Conservation (phyloP, 495 filamentous ascomycete species). For the Aspergillus sparsus region DNA sequence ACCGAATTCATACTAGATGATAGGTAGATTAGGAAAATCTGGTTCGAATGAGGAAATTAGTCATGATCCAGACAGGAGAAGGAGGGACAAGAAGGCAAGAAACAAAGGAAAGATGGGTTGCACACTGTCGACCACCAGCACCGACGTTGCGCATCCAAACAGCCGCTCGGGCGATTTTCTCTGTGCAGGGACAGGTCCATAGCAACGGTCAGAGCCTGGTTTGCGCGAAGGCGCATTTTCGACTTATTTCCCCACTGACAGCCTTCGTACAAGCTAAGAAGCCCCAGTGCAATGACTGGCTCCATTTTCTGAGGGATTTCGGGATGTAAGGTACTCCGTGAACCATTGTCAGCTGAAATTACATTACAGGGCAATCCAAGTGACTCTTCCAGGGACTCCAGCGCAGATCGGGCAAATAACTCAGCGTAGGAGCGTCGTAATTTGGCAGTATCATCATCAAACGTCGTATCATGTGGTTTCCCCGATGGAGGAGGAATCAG, state of each 20-base stretch:
- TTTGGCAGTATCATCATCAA: constrained; percentile 32
- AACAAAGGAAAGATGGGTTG: background rate
- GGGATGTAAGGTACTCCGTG: constrained; percentile 43
- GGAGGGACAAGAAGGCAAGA: too few relatives aligned
- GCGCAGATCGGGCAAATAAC: constrained; percentile 48
- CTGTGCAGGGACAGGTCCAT: constrained; percentile 44
- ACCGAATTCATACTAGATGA: constrained; percentile 33
- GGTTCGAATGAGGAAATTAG: background rate
- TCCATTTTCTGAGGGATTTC: constrained; percentile 45
- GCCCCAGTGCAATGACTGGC: constrained; percentile 48
- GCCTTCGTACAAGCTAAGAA: constrained; percentile 56
- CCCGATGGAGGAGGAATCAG: constrained; percentile 49
- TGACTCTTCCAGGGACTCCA: constrained; percentile 48
- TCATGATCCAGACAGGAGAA: too few relatives aligned
- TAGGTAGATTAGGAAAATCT: constrained; percentile 48
- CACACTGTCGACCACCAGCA: constrained; percentile 53
- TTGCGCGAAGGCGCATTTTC: constrained; percentile 49
- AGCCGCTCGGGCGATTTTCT: constrained; percentile 35
- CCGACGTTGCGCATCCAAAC: constrained; percentile 44
- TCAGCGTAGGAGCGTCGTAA: constrained; percentile 50
- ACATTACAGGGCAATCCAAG: constrained; percentile 50
- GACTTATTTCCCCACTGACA: constrained; percentile 52
- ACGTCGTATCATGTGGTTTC: constrained; percentile 36
- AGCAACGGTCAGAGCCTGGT: constrained; percentile 46
- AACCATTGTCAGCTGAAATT: constrained; percentile 36